phyloP scores from a whole-genome alignment of 169 alveolate genomes.

The Plasmodium adleri region DNA sequence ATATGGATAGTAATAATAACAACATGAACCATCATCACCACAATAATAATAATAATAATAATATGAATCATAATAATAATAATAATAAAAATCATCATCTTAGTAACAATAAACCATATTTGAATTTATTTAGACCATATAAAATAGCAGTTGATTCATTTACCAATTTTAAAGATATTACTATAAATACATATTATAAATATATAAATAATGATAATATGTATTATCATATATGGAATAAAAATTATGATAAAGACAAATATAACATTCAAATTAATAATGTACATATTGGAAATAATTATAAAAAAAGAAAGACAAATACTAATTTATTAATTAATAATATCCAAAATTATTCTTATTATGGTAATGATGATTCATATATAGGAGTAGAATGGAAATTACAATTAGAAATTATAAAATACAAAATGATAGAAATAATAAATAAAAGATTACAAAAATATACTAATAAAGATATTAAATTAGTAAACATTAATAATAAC shows the following conservation, averaged over 20 bases:
- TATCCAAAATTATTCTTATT: slow-evolving; percentile 22
- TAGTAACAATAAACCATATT: background rate
- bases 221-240: slow-evolving; percentile 58
- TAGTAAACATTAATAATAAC: background rate
- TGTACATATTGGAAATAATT: background rate
- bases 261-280: slow-evolving; percentile 6
- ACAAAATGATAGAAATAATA: slow-evolving; percentile 24
- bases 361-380: background rate
- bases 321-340: background rate
- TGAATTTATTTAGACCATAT: slow-evolving; percentile 31
- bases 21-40: background rate
- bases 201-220: slow-evolving; percentile 35
- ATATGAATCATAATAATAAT: background rate
- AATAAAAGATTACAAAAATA: slow-evolving; percentile 23
- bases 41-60: no score
- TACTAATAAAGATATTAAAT: background rate
- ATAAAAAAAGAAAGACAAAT: background rate
- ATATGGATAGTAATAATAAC: background rate
- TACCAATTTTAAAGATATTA: slow-evolving; percentile 24
- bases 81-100: no score
- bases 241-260: slow-evolving; percentile 20
- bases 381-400: slow-evolving; percentile 49
- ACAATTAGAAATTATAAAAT: slow-evolving; percentile 38
- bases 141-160: slow-evolving; percentile 20
- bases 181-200: slow-evolving; percentile 26